Conservation (phyloP, 192 early-diverging fungal genomes). For the Thoreauomyces humboldtii region DNA sequence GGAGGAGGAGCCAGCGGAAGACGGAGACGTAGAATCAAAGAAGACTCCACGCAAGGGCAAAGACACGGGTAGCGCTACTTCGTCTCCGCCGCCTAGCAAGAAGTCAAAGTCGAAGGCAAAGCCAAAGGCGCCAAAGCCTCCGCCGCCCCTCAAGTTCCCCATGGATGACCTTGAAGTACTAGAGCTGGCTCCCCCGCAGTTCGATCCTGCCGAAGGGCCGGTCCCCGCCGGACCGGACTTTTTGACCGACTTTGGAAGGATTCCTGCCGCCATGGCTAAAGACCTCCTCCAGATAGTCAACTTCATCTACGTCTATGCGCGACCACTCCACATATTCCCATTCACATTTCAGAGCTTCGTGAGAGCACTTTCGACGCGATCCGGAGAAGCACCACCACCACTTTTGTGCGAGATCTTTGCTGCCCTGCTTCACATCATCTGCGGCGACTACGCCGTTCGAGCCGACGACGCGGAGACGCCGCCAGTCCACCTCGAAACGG, state of each 20-base stretch:
- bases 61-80: not conserved
- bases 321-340: conserved; percentile 64
- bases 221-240: conserved; percentile 41
- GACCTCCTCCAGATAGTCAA: conserved; percentile 61
- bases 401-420: conserved; percentile 38
- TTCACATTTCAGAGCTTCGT: conserved; percentile 80
- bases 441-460: conserved; percentile 37
- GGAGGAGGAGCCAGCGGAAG: no score
- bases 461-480: conserved; percentile 12
- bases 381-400: conserved; percentile 3
- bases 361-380: conserved; percentile 45
- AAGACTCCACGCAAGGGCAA: not conserved
- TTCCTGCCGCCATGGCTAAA: conserved; percentile 47
- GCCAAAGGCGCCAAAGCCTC: conserved; percentile 1
- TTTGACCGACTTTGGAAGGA: conserved; percentile 36
- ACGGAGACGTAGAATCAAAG: not conserved
- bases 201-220: conserved; percentile 26
- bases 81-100: not conserved
- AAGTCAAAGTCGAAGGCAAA: not conserved
- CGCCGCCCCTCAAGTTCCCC: conserved; percentile 63
- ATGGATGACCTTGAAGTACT: conserved; percentile 81
- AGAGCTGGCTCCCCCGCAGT: conserved; percentile 38
- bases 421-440: conserved; percentile 48
- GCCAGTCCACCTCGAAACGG: not conserved
- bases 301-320: conserved; percentile 57